These are phyloP conservation scores for Diatrype stigma DNA, from an alignment of 2,329 filamentous ascomycete species.

Conservation along the genomic window DNA sequence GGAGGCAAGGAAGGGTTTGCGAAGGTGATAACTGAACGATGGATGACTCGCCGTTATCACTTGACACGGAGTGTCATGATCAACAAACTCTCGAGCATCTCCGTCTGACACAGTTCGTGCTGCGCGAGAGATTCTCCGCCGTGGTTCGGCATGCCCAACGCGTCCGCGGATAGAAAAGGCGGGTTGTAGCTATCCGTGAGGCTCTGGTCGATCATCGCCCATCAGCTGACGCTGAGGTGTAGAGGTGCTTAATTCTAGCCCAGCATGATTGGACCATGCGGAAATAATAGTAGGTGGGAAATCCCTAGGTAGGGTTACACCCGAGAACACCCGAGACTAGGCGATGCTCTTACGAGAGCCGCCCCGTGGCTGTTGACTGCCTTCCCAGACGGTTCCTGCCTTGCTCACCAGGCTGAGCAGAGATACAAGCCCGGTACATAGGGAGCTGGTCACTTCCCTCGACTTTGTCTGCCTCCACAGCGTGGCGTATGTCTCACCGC, in stretches of 20 bases:
- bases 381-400: not conserved
- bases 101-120: not conserved
- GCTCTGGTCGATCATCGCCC: not conserved
- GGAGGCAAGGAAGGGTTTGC: not conserved
- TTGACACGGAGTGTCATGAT: not conserved
- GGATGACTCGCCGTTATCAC: not conserved
- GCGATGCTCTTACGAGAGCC: not conserved
- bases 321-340: not conserved
- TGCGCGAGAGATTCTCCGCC: not conserved
- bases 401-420: not conserved
- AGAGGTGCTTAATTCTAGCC: not conserved
- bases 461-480: conserved; percentile 3
- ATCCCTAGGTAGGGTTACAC: not conserved
- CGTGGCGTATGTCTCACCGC: conserved; percentile 4
- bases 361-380: not conserved
- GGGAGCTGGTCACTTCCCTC: conserved; percentile 5
- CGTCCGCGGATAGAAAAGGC: not conserved
- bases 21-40: not conserved
- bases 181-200: not conserved
- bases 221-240: not conserved
- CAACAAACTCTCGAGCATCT: not conserved
- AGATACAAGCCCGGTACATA: conserved; percentile 12
- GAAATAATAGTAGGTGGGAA: not conserved
- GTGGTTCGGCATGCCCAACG: not conserved
- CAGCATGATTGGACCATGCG: not conserved